phyloP scores from a whole-genome alignment of 148 eudicot species.

The Hydrangea macrophylla region DNA sequence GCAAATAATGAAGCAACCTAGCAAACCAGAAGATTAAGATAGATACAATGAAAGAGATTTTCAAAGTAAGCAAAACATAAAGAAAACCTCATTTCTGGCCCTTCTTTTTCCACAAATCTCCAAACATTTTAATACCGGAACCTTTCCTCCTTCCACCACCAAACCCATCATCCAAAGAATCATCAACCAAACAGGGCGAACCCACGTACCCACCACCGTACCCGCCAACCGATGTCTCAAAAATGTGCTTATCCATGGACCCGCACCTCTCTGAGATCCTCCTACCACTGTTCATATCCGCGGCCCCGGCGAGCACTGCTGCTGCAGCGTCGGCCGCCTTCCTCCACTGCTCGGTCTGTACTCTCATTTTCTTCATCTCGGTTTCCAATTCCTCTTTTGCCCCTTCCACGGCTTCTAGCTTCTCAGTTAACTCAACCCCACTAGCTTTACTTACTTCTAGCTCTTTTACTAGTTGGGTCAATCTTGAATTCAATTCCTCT shows the following conservation, averaged over 20 bases:
- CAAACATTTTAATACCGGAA: slow-evolving; percentile 63
- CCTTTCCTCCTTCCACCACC: slow-evolving; percentile 56
- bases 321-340: slow-evolving; percentile 85
- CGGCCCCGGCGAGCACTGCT: slow-evolving; percentile 47
- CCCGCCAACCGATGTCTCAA: slow-evolving; percentile 30
- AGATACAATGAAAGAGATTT: slow-evolving; percentile 5
- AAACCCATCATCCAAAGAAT: slow-evolving; percentile 43
- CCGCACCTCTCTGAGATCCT: slow-evolving; percentile 54
- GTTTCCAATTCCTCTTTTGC: slow-evolving; percentile 46
- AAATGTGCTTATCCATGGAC: slow-evolving; percentile 62
- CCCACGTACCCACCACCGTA: slow-evolving; percentile 40
- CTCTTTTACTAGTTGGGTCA: slow-evolving; percentile 31
- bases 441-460: slow-evolving; percentile 35
- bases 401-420: slow-evolving; percentile 32
- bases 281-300: slow-evolving; percentile 37
- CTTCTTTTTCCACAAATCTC: slow-evolving; percentile 79
- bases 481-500: slow-evolving; percentile 30
- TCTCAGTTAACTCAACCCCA: slow-evolving; percentile 28
- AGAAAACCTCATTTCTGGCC: slow-evolving; percentile 44
- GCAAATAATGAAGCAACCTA: not conserved
- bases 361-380: slow-evolving; percentile 73
- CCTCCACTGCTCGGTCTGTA: slow-evolving; percentile 88
- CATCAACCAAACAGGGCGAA: slow-evolving; percentile 43
- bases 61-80: not conserved
- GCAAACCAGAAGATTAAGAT: not conserved